phyloP scores from a whole-genome alignment of 2,329 filamentous ascomycete species.

The Cercospora zeae-maydis region DNA sequence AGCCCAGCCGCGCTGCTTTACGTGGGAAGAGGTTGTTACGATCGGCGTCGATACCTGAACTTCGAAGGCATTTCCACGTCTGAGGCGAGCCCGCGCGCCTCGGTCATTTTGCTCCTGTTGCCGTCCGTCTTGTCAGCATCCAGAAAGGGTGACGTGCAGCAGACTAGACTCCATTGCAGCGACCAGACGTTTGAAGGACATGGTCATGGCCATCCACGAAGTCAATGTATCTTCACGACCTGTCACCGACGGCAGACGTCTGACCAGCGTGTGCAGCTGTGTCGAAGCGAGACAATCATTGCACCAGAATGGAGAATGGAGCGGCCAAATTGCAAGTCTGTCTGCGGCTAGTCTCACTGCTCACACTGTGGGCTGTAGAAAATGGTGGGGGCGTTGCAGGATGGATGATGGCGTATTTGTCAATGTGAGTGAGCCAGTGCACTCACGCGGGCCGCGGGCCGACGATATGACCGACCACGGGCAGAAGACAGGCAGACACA shows the following conservation, averaged over 20 bases:
- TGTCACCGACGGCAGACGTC: not conserved
- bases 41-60: constrained; percentile 12
- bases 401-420: constrained; percentile 15
- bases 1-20: not conserved
- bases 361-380: not conserved
- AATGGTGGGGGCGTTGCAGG: constrained; percentile 7
- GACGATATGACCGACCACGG: not conserved
- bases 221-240: not conserved
- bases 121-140: not conserved
- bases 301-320: not conserved
- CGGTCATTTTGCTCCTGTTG: not conserved
- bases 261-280: not conserved
- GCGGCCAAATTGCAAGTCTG: constrained; percentile 7
- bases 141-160: not conserved
- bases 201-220: not conserved
- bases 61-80: not conserved
- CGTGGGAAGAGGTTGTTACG: constrained; percentile 14
- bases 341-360: constrained; percentile 12
- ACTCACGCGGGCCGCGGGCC: not conserved
- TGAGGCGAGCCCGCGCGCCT: not conserved
- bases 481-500: too few relatives aligned
- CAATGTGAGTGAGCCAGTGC: constrained; percentile 8
- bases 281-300: not conserved
- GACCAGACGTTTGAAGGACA: not conserved
- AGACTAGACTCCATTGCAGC: not conserved